Evolutionary conservation across 768 basidiomycete species (phyloP).

Genomic region (Tricholoma saponaceum): DNA sequence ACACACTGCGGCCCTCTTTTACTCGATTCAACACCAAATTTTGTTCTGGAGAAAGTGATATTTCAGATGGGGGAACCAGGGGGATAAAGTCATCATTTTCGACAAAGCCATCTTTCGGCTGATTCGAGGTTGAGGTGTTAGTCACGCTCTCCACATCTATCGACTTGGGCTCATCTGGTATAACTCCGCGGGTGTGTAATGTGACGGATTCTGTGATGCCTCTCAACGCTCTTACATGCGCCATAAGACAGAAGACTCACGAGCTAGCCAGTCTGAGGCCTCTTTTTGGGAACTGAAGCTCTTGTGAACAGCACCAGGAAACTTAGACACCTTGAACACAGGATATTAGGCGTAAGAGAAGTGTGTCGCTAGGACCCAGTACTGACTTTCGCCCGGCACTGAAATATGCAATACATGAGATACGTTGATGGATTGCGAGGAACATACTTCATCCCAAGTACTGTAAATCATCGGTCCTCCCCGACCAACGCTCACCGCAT

Average conservation of each 20-base stretch:
- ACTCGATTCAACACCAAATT: constrained; percentile 46
- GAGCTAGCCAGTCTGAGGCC: constrained; percentile 51
- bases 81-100: not conserved
- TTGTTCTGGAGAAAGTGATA: constrained; percentile 53
- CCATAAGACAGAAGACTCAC: constrained; percentile 12
- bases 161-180: not conserved
- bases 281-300: constrained; percentile 40
- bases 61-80: not conserved
- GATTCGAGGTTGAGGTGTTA: not conserved
- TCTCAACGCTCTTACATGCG: not conserved
- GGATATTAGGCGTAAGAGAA: not conserved
- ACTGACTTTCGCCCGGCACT: constrained; percentile 48
- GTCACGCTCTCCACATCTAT: not conserved
- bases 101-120: not conserved
- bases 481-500: constrained; percentile 57
- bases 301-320: constrained; percentile 47
- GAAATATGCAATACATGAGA: not conserved
- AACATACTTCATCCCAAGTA: constrained; percentile 56
- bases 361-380: not conserved
- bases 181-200: too few relatives aligned
- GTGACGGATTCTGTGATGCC: not conserved
- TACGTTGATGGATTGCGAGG: not conserved
- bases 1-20: constrained; percentile 59
- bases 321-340: constrained; percentile 43
- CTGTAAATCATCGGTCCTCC: constrained; percentile 54